Base-by-base conservation (phyloP, 1,139 yeast species). In the Meyerozyma athensensis region DNA sequence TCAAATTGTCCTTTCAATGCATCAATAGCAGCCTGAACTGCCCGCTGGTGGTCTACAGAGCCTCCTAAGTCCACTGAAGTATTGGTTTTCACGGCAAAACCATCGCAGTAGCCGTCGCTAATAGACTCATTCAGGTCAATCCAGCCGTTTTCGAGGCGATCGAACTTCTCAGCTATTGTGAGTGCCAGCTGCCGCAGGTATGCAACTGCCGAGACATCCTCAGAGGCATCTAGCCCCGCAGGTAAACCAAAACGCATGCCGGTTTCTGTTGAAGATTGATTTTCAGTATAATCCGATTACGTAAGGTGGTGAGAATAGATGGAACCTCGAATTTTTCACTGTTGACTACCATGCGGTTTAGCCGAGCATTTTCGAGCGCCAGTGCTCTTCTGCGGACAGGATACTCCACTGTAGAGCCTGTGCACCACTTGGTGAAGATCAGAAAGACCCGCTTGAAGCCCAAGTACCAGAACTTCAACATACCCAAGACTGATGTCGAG, bases 371-470 rank as follows among this genome's bases (percentile, higher is more conserved):
- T 52, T 72, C 81, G 21, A 57, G 62, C 40, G 54, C 72, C 17
- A 40, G 63, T 1, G 54, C 56, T 5, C 53, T 59, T 17, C 54
- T 68, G 32, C 85, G 79, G 52, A 75, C 87, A 7, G 95, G 86
- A 2, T 81, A 81, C 57, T 83, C 94, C 35, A 74, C 86, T 33
- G 90, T 86, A 24, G 76, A 81, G 38, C 97, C 98, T 3, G 95
- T 90, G 13, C 98, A 92, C 59, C 98, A 92, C 61, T 73, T 80
- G 44, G 86, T 92, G 39, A 77, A 77, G 48, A 79, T 86, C 52
- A 74, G 76, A 49, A 92, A 92, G 61, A 65, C 79, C 21, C 77
- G 77, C 43, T 66, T 89, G 53, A 73, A 84, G 47, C 86, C 89
- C 37, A 68, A 78, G 42, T 84, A 79, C 57, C 76, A 85, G 41